Base-by-base conservation (phyloP, 108 stramenopile genomes). In the Chaetoceros muelleri region DNA sequence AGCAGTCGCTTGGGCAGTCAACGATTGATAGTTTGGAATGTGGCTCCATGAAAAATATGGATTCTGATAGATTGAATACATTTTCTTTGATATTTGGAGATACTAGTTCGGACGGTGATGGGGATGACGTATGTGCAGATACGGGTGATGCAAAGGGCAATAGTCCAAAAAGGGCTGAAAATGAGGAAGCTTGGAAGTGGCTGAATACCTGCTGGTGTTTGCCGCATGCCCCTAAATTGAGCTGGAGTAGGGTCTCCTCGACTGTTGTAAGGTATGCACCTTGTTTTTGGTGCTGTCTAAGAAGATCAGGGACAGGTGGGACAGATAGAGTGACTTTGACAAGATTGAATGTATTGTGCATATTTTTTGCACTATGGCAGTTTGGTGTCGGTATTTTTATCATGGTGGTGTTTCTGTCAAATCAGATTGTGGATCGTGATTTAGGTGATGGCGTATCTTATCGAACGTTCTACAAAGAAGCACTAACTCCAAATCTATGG, bases 291-390 rank as follows among this genome's bases (percentile, higher is more conserved):
- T 66, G 60, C 53, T 69, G 72, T 57, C 30, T 52, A 48, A 81
- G 64, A 18, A 45, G 58, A 18, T 28, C 75, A 23, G 69, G 69
- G 8, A 61, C 70, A 1, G 60, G 60, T 13, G 53, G 74, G 1
- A 81, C 88, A 7, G 84, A 90, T 58, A 65, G 88, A 28, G 58
- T 64, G 24, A 71, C 85, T 52, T 48, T 90, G 53, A 57, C 62
- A 18, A 72, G 88, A 17, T 58, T 90, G 24, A 90, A 84, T 57
- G 17, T 77, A 0, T n/a, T 90, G 1, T 75, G 72, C 28, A 65
- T 69, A 7, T 68, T 85, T 28, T 71, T 79, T 64, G 67, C 75
- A 17, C 8, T 77, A 2, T 49, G 59, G 0, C 88, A 85, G 46
- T 47, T 84, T 8, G 69, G 21, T 30, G 28, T 72, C 0, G 61